A percentile compares a stretch with the other conserved stretches of the same genome.
These are phyloP conservation scores for Ophiostoma sp. DNA, from an alignment of 2,329 filamentous ascomycete genomes.

Conservation along the genomic window DNA sequence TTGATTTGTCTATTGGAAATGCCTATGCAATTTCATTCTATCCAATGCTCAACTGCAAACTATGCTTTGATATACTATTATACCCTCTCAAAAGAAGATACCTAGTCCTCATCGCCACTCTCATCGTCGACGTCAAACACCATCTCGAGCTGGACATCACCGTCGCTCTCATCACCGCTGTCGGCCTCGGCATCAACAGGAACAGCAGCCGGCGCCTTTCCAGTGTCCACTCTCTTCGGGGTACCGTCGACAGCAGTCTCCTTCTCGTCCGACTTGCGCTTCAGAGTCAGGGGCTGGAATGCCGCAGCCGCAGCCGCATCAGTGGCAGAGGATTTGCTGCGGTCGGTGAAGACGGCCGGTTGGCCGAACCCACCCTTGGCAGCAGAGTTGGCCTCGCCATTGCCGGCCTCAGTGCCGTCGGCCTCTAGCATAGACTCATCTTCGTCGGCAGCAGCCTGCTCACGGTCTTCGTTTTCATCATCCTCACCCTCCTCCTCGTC, in stretches of 20 bases:
- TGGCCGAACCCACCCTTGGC: slow-evolving; percentile 18
- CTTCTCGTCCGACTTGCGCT: slow-evolving; percentile 43
- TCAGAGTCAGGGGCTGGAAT: slow-evolving; percentile 32
- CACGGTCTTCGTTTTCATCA: slow-evolving; percentile 31
- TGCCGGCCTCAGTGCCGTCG: slow-evolving; percentile 22
- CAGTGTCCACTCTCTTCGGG: slow-evolving; percentile 27
- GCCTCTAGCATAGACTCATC: slow-evolving; percentile 33
- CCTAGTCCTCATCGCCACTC: slow-evolving; percentile 32
- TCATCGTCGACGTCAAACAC: slow-evolving; percentile 49
- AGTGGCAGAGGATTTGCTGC: slow-evolving; percentile 13
- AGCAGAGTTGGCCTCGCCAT: not conserved
- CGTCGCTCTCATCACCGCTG: slow-evolving; percentile 46
- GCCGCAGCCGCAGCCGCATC: slow-evolving; percentile 1
- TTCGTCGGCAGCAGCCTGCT: slow-evolving; percentile 25
- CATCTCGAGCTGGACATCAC: slow-evolving; percentile 56
- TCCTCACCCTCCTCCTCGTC: slow-evolving; percentile 37
- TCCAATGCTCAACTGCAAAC: not conserved
- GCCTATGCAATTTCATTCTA: not conserved
- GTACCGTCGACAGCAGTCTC: slow-evolving; percentile 32
- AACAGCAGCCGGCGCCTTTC: slow-evolving; percentile 28
- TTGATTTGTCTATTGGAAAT: not conserved
- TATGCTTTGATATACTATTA: not conserved
- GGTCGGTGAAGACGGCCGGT: slow-evolving; percentile 22
- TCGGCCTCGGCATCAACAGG: slow-evolving; percentile 30
- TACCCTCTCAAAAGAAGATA: not conserved